Evolutionary conservation across 2,329 filamentous ascomycete species (phyloP), one percentile per base, ranked within the genome.

Genomic region (Paracoccidioides lutzii): DNA sequence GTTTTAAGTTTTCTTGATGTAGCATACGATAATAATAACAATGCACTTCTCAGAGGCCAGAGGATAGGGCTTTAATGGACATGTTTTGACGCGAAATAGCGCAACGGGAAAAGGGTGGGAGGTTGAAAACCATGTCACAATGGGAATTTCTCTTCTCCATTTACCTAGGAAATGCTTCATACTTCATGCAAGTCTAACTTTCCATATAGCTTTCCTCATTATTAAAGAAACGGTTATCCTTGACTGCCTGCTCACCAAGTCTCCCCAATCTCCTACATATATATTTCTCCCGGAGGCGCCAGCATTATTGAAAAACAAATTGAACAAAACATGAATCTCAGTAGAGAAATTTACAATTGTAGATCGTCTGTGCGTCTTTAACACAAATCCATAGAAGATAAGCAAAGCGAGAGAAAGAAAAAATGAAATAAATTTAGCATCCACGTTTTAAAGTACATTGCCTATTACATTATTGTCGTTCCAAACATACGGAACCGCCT

Each of bases 401-500:
- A 48, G 32, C 9, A 33, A 35, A n/a, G 5, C 8, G 3, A 22
- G 6, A 9, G 5, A 33, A 43, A 28, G n/a, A 6, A 2, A 37
- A 12, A 45, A 10, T 38, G 15, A 22, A 32, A 15, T n/a, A 43
- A 28, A 15, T n/a, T 38, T 5, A 30, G 6, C n/a, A 22, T 22
- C 35, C 12, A 42, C 32, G 12, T n/a, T 6, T 5, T 5, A 32
- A 32, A 14, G n/a, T n/a, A n/a, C n/a, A 43, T 37, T 43, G 45
- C 9, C 12, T n/a, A 32, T 48, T 41, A 55, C 9, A 48, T 22
- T 45, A 88, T 84, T 51, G 73, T 80, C 4, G 84, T 86, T 14
- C 80, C 81, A 65, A 84, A 86, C 54, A 90, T 65, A 5, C 77
- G 76, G 69, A 83, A 88, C 59, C 80, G 70, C 55, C 81, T 77